phyloP scores from a whole-genome alignment of 768 basidiomycete genomes.

The Pulveroboletus sp. region DNA sequence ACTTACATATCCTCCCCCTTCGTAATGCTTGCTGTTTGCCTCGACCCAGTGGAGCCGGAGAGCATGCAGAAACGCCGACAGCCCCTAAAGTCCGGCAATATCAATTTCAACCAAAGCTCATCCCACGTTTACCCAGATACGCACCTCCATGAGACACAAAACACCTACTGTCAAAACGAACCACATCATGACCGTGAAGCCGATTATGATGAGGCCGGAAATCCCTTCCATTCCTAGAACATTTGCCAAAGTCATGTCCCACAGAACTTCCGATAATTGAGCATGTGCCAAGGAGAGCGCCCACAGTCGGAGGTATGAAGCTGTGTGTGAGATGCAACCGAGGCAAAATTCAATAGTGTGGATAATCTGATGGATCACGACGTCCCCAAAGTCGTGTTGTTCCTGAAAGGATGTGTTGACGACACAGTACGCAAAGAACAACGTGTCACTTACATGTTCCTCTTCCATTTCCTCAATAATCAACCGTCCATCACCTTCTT shows the following conservation, averaged over 20 bases:
- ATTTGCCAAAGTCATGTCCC: constrained; percentile 76
- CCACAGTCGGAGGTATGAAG: constrained; percentile 92
- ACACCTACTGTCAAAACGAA: constrained; percentile 70
- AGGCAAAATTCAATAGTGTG: constrained; percentile 99
- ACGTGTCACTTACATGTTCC: constrained; percentile 58
- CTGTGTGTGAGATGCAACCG: constrained; percentile 97
- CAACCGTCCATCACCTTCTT: constrained; percentile 73
- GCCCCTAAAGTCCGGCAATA: constrained; percentile 51
- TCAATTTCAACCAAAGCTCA: constrained; percentile 7
- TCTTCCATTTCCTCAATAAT: constrained; percentile 67
- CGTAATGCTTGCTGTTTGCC: constrained; percentile 94
- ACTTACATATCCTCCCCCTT: constrained; percentile 86
- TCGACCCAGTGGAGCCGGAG: constrained; percentile 98
- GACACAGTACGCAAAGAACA: constrained; percentile 5
- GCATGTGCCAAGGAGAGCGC: constrained; percentile 97
- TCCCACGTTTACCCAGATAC: constrained; percentile 28
- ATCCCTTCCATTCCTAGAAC: constrained; percentile 61
- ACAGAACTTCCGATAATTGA: constrained; percentile 91
- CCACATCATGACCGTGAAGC: constrained; percentile 67
- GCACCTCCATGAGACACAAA: constrained; percentile 93
- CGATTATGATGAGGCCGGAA: constrained; percentile 52
- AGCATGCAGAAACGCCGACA: constrained; percentile 95
- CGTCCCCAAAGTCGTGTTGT: constrained; percentile 90
- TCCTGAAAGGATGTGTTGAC: constrained; percentile 41
- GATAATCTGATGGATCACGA: constrained; percentile 95